A percentile compares a stretch with the other conserved stretches of the same genome.
phyloP scores from a whole-genome alignment of 345 rosid species.

The Lepidium didymum region DNA sequence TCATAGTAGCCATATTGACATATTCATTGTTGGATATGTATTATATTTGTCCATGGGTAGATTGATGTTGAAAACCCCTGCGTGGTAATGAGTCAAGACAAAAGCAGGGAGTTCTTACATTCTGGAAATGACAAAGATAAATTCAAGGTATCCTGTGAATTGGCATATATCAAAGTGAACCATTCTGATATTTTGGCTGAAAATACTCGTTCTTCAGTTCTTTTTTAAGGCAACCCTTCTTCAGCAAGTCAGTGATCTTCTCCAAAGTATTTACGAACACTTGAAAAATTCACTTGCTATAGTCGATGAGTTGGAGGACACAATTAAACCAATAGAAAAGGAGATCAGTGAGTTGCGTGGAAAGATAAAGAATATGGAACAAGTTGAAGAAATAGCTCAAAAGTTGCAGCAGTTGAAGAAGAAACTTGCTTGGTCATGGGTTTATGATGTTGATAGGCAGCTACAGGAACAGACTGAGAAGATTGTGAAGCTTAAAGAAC shows the following conservation, averaged over 20 bases:
- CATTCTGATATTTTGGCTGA: slow-evolving; percentile 26
- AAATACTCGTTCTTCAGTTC: slow-evolving; percentile 45
- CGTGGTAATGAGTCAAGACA: slow-evolving; percentile 97
- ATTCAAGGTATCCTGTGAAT: slow-evolving; percentile 55
- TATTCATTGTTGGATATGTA: neutral
- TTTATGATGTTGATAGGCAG: slow-evolving; percentile 70
- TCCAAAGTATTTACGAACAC: slow-evolving; percentile 52
- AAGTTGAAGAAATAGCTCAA: slow-evolving; percentile 71
- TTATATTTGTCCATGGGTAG: slow-evolving; percentile 24
- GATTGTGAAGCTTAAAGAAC: slow-evolving; percentile 64
- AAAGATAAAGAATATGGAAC: slow-evolving; percentile 86
- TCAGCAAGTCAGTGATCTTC: slow-evolving; percentile 89
- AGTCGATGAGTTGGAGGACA: slow-evolving; percentile 59
- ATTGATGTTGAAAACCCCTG: slow-evolving; percentile 99
- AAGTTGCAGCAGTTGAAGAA: slow-evolving; percentile 63
- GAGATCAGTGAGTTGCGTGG: slow-evolving; percentile 59
- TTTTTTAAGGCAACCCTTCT: slow-evolving; percentile 95
- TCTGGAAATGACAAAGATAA: slow-evolving; percentile 96
- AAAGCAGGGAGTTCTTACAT: slow-evolving; percentile 94
- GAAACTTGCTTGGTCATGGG: slow-evolving; percentile 97
- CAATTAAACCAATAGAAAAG: slow-evolving; percentile 68
- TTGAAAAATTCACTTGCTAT: slow-evolving; percentile 50
- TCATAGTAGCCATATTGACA: neutral
- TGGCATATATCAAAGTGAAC: neutral
- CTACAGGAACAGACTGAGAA: slow-evolving; percentile 46